phyloP scores from a whole-genome alignment of 2,329 filamentous ascomycete species.

The Epichloe sibirici region DNA sequence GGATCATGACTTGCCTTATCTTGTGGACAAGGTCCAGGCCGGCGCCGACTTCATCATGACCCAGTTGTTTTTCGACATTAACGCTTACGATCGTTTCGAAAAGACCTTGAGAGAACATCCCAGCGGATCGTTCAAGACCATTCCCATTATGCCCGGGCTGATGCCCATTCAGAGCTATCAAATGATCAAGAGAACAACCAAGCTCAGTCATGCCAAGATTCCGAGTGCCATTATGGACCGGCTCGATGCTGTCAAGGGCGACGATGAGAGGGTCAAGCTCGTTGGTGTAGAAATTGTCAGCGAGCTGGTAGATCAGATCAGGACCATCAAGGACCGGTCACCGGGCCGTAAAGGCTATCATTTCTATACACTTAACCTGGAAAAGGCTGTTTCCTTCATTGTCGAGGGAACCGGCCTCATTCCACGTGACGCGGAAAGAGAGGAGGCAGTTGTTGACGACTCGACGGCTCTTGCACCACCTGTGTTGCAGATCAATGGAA shows the following conservation, averaged over 20 bases:
- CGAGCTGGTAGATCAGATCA: slow-evolving; percentile 72
- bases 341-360: slow-evolving; percentile 70
- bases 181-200: slow-evolving; percentile 86
- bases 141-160: slow-evolving; percentile 84
- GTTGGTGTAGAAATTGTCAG: slow-evolving; percentile 72
- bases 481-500: slow-evolving; percentile 37
- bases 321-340: slow-evolving; percentile 44
- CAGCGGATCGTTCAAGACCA: slow-evolving; percentile 71
- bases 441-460: slow-evolving; percentile 39
- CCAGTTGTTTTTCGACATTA: slow-evolving; percentile 86
- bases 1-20: slow-evolving; percentile 74
- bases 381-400: slow-evolving; percentile 92
- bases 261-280: slow-evolving; percentile 71
- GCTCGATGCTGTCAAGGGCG: slow-evolving; percentile 60
- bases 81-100: slow-evolving; percentile 75
- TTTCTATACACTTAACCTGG: slow-evolving; percentile 93
- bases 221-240: slow-evolving; percentile 59
- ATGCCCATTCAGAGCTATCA: slow-evolving; percentile 98
- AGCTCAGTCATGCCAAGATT: slow-evolving; percentile 80
- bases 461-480: slow-evolving; percentile 12
- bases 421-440: slow-evolving; percentile 44
- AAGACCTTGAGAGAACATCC: slow-evolving; percentile 63
- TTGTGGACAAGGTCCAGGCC: slow-evolving; percentile 81
- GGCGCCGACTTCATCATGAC: slow-evolving; percentile 98
- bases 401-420: slow-evolving; percentile 79